Evolutionary conservation across 2,329 filamentous ascomycete species (phyloP).

Genomic region (Catunica adiposa): DNA sequence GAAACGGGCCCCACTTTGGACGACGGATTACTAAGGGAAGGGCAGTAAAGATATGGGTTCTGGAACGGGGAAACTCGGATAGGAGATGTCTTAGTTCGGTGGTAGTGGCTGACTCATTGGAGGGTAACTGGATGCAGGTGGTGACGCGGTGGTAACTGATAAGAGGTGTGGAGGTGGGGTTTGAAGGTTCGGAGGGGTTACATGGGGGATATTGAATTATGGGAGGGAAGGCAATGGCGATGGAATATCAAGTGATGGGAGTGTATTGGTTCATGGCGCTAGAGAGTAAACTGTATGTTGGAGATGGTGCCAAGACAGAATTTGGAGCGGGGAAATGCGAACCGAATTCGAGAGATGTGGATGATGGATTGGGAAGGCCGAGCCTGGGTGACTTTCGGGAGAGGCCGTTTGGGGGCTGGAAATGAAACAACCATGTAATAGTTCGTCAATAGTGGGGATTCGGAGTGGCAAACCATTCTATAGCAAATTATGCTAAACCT

Average conservation of each 20-base stretch:
- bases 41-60: background rate
- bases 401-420: background rate
- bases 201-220: background rate
- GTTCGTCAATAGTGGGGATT: background rate
- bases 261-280: too few species aligned
- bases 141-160: background rate
- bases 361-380: background rate
- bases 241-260: too few species aligned
- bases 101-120: background rate
- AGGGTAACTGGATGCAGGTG: background rate
- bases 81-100: too few species aligned
- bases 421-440: background rate
- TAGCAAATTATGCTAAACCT: background rate
- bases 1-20: background rate
- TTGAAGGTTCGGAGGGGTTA: background rate
- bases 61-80: too few species aligned
- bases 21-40: too few species aligned
- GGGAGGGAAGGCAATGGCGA: too few species aligned
- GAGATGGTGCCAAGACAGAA: background rate
- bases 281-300: background rate
- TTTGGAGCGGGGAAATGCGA: background rate
- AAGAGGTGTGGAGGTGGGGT: background rate
- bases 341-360: background rate
- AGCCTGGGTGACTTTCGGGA: background rate
- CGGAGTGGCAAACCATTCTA: background rate